Base-by-base conservation (phyloP, 306 rosid species). In the Cyclanthera cordifolia region DNA sequence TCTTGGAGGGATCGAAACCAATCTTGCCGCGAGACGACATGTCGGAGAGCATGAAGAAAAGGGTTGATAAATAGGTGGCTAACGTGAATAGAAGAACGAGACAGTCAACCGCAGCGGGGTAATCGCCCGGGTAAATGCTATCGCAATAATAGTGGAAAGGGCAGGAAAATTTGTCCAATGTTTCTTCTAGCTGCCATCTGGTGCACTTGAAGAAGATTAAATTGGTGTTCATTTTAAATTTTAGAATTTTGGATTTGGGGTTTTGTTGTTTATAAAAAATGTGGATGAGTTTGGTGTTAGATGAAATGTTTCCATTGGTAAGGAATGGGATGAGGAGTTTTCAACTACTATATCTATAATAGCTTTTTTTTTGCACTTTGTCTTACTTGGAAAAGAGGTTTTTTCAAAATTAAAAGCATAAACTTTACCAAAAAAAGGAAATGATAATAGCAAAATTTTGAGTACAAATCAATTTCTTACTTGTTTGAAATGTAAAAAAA, bases 151-250 rank as follows among this genome's bases (percentile, higher is more conserved):
- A 92, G 75, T 92, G 96, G 71, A 81, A 87, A 72, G 98, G 98
- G 79, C 96, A 92, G 57, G 41, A 79, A 53, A 76, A 72, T 74
- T 85, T 77, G 41, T 92, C 96, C 72, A 87, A 65, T 28, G 95
- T 85, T 79, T 85, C 95, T 82, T 92, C 96, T 37, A 87, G 74
- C 79, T 92, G 98, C 96, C 98, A 92, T 72, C 89, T 84, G n/a
- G 83, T 71, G 74, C 98, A 92, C 75, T 92, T 89, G 89, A 87
- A 87, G 82, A 92, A 89, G 69, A 75, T 83, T 55, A 73, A 55
- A 15, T 67, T 75, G 73, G 82, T 71, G 64, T 34, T 34, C 41
- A 34, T 34, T 34, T 34, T 34, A 34, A 34, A 34, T 34, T 23
- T 65, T 15, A 2, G 50, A 14, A 13, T 46, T 46, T 52, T 27